Evolutionary conservation across 2,329 filamentous ascomycete species (phyloP).

Genomic region (Aspergillus terreus): DNA sequence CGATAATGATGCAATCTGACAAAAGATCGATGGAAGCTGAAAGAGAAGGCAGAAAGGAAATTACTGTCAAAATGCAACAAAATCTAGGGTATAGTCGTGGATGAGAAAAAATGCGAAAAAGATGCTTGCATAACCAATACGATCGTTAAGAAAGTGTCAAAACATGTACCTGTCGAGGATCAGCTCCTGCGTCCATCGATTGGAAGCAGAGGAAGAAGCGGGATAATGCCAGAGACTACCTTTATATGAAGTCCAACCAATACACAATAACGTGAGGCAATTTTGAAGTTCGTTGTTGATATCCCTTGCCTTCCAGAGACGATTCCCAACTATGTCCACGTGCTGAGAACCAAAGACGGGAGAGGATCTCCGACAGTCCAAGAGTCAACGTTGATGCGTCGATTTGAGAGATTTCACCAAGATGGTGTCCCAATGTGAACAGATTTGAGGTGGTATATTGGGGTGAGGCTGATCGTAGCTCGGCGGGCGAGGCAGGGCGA

Average conservation of each 20-base stretch:
- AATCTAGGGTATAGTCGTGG: conserved; percentile 19
- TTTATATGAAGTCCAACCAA: neutral
- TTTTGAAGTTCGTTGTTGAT: neutral
- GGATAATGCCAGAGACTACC: neutral
- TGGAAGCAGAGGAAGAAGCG: neutral
- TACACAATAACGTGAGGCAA: neutral
- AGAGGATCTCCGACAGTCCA: neutral
- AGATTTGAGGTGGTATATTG: too few species aligned
- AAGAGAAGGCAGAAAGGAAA: conserved; percentile 7
- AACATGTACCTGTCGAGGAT: conserved; percentile 13
- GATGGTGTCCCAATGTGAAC: too few species aligned
- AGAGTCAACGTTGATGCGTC: neutral
- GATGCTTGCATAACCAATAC: conserved; percentile 22
- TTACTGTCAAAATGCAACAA: conserved; percentile 14
- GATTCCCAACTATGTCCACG: neutral
- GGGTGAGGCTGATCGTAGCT: too few species aligned
- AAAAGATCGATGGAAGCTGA: neutral
- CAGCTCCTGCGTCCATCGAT: conserved; percentile 5
- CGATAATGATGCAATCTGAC: conserved; percentile 2
- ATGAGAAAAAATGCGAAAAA: conserved; percentile 5
- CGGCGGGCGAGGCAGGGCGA: too few species aligned
- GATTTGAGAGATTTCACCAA: too few species aligned
- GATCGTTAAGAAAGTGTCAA: conserved; percentile 22
- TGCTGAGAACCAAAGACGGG: neutral
- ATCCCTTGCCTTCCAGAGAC: neutral